These are phyloP conservation scores for Panicum hallii DNA, from an alignment of 202 grass and related monocot genomes.

Conservation along the genomic window DNA sequence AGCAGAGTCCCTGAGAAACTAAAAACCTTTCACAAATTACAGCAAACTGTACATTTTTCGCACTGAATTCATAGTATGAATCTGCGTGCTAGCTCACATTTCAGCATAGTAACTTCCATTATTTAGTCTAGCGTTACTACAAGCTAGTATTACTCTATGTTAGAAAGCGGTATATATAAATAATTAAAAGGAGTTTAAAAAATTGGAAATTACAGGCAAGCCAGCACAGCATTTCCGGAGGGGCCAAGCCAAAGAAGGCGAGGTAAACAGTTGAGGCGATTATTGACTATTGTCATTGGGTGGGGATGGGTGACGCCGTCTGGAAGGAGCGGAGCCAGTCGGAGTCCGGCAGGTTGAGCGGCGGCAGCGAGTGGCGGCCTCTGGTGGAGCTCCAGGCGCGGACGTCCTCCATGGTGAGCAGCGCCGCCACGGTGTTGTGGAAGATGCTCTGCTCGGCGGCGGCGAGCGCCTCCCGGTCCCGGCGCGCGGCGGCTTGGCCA, in stretches of 20 bases:
- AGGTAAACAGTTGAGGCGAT: neutral
- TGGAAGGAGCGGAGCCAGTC: conserved; percentile 78
- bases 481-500: conserved; percentile 36
- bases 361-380: conserved; percentile 76
- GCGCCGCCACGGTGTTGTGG: conserved; percentile 74
- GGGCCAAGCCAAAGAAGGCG: conserved; percentile 1
- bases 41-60: neutral
- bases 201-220: conserved; percentile 1
- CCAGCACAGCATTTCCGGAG: conserved; percentile 1
- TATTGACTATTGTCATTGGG: conserved; percentile 42
- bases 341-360: conserved; percentile 66
- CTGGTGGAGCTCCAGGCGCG: conserved; percentile 80
- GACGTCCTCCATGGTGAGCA: conserved; percentile 85
- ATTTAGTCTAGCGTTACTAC: conserved; percentile 10
- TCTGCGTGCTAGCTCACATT: neutral
- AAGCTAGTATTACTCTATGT: too few relatives aligned
- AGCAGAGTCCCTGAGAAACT: neutral
- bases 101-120: conserved; percentile 37
- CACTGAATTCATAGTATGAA: neutral
- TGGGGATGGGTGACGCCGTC: conserved; percentile 55
- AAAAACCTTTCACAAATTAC: neutral
- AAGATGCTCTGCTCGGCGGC: conserved; percentile 79
- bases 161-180: too few relatives aligned
- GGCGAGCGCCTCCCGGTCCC: conserved; percentile 55
- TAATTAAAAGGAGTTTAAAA: neutral